Base-by-base conservation (phyloP, 441 rosid genomes). In the Breynia disticha region DNA sequence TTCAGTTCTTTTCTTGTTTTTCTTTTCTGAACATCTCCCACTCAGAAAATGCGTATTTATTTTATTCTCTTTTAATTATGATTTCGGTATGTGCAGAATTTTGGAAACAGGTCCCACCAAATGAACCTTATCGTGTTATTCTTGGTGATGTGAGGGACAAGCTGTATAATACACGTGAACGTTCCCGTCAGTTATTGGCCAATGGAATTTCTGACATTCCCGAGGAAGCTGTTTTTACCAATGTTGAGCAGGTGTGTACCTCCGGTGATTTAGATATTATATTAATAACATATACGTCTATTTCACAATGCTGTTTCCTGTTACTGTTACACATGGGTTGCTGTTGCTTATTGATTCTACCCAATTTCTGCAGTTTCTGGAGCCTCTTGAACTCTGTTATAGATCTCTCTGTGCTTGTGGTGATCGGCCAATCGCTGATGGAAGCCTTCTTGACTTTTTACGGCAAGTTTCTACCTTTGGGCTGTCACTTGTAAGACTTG, bases 381-480 rank as follows among this genome's bases (percentile, higher is more conserved):
- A 86, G 65, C 98, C 98, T 35, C 95, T 91, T 56, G 98, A 86
- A 67, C 89, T 87, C 24, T 83, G 96, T 63, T 90, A 85, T 70
- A 74, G 86, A 61, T 90, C 98, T 5, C 89, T 83, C 9, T 90
- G 90, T 59, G 61, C 79, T 21, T 79, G 87, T 51, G 96, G 96
- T 63, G 98, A 90, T 74, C 90, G 78, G 19, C 50, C 96, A 57
- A 90, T 90, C 64, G 96, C 96, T 48, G 98, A 90, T 67, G 98
- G 98, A 57, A 87, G 87, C 77, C 95, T 90, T 66, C 98, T 90
- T 35, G 96, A 90, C 74, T 87, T 87, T 79, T 65, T 87, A 67
- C 77, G 98, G 64, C 95, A 90, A 80, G 97, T 86, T 44, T 93
- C 97, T 7, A 93, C 96, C 53, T 93, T 93, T 56, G 98, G 98